Base-by-base conservation (phyloP, 306 rosid genomes). In the Castanea sativa region DNA sequence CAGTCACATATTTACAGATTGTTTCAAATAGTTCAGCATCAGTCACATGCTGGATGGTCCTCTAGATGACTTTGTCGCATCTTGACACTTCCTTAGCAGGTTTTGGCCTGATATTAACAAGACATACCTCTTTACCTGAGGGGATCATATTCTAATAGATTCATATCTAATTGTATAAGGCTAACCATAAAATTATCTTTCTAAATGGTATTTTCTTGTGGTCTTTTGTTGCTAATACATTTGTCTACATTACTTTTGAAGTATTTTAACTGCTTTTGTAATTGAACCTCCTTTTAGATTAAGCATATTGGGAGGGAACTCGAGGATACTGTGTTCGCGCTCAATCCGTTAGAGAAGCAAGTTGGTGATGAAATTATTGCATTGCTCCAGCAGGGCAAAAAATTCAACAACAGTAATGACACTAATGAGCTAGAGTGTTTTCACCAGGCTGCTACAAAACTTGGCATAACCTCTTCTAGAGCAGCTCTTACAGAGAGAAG, bases 401-500 rank as follows among this genome's bases (percentile, higher is more conserved):
- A 86, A 83, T 93, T 90, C 55, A 89, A 86, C 12, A 86, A 91
- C 65, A 83, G 90, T 53, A 84, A 76, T 75, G 92, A 92, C 77
- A 84, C 78, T 77, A 89, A 85, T 76, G 99, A 96, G 93, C 93
- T 96, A 75, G 99, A 96, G 87, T 88, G 89, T 85, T 96, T 96
- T 85, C 98, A 96, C 75, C 93, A 85, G 87, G 99, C 99, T 69
- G 98, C 97, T 73, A 91, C 79, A 67, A 93, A 86, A 77, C 94
- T 96, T 70, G 99, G 98, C 74, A 89, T 96, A 71, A 90, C 96
- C 81, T 96, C 99, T 80, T 96, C 98, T 59, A 91, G 92, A 85
- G 97, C 87, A 74, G 98, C 99, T 81, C 97, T 96, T 65, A 73
- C 97, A 6, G 99, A 96, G 90, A 91, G 99, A 83, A 90, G 99